phyloP scores from a whole-genome alignment of 768 basidiomycete species.

The Cyclocybe aegerita region DNA sequence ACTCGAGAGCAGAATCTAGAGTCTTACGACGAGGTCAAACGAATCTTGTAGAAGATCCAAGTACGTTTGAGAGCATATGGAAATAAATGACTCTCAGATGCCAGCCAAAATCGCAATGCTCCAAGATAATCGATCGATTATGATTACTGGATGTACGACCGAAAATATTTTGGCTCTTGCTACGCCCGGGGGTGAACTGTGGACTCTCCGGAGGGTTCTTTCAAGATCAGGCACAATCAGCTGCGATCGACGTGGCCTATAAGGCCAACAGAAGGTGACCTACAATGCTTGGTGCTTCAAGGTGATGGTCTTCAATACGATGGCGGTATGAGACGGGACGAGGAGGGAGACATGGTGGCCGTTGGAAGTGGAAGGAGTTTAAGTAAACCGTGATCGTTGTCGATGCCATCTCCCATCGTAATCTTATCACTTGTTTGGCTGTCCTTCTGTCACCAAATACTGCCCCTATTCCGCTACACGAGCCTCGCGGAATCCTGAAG shows the following conservation, averaged over 20 bases:
- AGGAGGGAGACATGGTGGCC: conserved; percentile 21
- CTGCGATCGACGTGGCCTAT: conserved; percentile 13
- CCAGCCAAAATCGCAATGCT: not conserved
- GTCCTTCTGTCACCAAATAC: not conserved
- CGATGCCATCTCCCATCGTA: not conserved
- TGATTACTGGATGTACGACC: not conserved
- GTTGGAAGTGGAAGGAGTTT: conserved; percentile 14
- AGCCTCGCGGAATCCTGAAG: too few relatives aligned
- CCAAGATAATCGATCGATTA: conserved; percentile 16
- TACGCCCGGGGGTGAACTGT: not conserved
- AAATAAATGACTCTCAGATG: conserved; percentile 7
- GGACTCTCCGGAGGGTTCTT: conserved; percentile 2
- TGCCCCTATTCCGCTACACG: too few relatives aligned
- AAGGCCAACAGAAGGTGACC: conserved; percentile 1
- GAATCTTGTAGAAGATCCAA: conserved; percentile 10
- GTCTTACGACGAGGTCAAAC: conserved; percentile 4
- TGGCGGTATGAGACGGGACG: conserved; percentile 16
- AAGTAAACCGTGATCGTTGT: conserved; percentile 8
- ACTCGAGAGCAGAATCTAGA: not conserved
- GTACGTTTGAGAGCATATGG: conserved; percentile 13
- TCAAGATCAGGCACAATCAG: conserved; percentile 24
- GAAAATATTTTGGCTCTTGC: conserved; percentile 3
- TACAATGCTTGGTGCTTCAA: conserved; percentile 8
- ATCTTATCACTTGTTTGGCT: conserved; percentile 4
- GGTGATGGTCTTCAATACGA: conserved; percentile 16